Base-by-base conservation (phyloP, 805 yeast species). In the Saccharomycopsis malanga region DNA sequence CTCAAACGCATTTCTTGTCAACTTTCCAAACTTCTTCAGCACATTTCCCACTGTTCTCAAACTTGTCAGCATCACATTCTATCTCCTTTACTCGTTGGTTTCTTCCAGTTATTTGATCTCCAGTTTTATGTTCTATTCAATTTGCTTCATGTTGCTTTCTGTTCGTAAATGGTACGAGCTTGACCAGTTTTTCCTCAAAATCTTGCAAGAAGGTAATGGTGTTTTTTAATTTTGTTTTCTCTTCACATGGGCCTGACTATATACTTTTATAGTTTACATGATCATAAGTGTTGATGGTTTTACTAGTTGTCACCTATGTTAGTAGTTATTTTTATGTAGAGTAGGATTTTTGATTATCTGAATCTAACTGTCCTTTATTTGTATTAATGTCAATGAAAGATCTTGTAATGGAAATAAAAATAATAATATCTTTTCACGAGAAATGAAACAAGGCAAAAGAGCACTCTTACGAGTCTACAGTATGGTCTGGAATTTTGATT, bases 171-270 rank as follows among this genome's bases (percentile, higher is more conserved):
- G 44, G 45, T 37, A 43, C 34, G 34, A 39, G 9, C 10, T 50
- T 21, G n/a, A 43, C 6, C 25, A 39, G 12, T 47, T 48, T n/a
- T 39, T 37, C 15, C 4, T 32, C n/a, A 46, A 42, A 20, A 21
- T 46, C n/a, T 34, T 42, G 34, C 22, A 41, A 20, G 41, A 45
- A 20, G 46, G 44, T 22, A 46, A 43, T 30, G 53, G 53, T 18
- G 50, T 49, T 22, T 38, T 4, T 38, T 24, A 9, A 5, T 38
- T 23, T 38, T 24, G 12, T 38, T 38, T 12, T 38, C 24, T 38
- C 21, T 36, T 20, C 18, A 14, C 5, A n/a, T 34, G 7, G 37
- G 37, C 17, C 17, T 20, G 7, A n/a, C 15, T 34, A 34, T 34
- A 9, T 20, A 6, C 7, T 34, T n/a, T 9, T 9, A 6, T 15